A percentile compares a stretch with the other conserved stretches of the same genome.
Evolutionary conservation across 352 stramenopile genomes (phyloP).

Genomic region (Phytophthora foliorum): DNA sequence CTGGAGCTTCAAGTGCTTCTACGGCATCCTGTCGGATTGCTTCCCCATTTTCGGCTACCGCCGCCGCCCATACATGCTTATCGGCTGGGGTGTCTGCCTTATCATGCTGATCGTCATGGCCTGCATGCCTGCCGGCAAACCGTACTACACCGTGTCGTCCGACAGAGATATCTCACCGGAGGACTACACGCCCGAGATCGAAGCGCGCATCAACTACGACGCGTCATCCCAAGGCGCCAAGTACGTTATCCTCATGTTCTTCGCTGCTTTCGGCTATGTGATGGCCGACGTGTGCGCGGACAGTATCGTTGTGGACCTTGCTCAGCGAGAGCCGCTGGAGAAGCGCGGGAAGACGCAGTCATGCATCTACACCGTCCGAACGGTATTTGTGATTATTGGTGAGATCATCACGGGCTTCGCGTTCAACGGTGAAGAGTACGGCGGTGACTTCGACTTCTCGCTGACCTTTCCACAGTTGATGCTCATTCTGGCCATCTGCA

Average conservation of each 20-base stretch:
- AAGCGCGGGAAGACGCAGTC: conserved; percentile 67
- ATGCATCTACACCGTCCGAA: conserved; percentile 59
- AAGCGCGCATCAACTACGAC: conserved; percentile 45
- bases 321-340: conserved; percentile 62
- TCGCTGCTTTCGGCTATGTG: conserved; percentile 49
- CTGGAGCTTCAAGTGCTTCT: conserved; percentile 46
- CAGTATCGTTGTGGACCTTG: conserved; percentile 63
- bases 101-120: conserved; percentile 62
- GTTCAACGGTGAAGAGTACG: conserved; percentile 57
- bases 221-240: conserved; percentile 47
- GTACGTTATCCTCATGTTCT: conserved; percentile 67
- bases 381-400: conserved; percentile 53
- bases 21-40: conserved; percentile 39
- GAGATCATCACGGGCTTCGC: conserved; percentile 53
- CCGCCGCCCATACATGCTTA: conserved; percentile 63
- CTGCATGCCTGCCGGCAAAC: conserved; percentile 45
- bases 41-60: conserved; percentile 54
- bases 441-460: conserved; percentile 55
- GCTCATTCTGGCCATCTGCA: conserved; percentile 52
- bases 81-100: conserved; percentile 62
- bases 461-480: conserved; percentile 58
- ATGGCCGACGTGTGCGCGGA: conserved; percentile 54
- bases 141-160: conserved; percentile 59
- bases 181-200: conserved; percentile 42
- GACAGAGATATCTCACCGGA: conserved; percentile 34